Base-by-base conservation (phyloP, 495 filamentous ascomycete genomes). In the Aspergillus kassunensis region DNA sequence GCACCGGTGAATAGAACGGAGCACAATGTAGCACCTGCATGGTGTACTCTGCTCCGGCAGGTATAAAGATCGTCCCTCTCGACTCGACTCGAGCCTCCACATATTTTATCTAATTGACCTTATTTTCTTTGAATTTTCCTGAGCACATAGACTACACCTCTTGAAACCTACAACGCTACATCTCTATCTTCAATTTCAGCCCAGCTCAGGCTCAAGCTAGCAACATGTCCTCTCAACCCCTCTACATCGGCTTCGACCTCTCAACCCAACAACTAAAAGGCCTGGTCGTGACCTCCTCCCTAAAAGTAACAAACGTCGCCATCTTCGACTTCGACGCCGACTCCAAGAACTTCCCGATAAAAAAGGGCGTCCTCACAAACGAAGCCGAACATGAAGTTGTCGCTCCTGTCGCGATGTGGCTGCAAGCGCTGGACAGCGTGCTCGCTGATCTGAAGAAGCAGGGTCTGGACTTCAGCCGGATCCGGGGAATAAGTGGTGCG, bases 201-300 rank as follows among this genome's bases (percentile, higher is more conserved):
- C n/a, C n/a, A n/a, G n/a, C n/a, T n/a, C n/a, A n/a, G n/a, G n/a
- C n/a, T n/a, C n/a, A n/a, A n/a, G n/a, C n/a, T n/a, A n/a, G 31
- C 43, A 51, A 23, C 59, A 77, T 74, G 70, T 31, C 47, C 55
- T 59, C 56, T 30, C 62, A 70, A 39, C 85, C 89, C 12, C 75
- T 95, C 49, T 97, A 96, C 58, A 79, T 97, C 51, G 92, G 92
- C 35, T 92, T 97, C 65, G 92, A 98, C 68, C 87, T 98, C 40
- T 96, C 91, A 21, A 97, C 93, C 50, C 93, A 97, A 70, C 91
- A 96, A 65, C 76, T 97, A 23, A 98, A 98, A 78, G 89, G 88
- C 37, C 81, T 98, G 58, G 85, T 89, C 44, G 85, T 96, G 53
- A 83, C 85, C 35, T 88, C 90, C 9, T 86, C 69, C 19, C 61